These are phyloP conservation scores for Entomortierella chlamydospora DNA, from an alignment of 192 early-diverging fungal genomes.

Conservation along the genomic window DNA sequence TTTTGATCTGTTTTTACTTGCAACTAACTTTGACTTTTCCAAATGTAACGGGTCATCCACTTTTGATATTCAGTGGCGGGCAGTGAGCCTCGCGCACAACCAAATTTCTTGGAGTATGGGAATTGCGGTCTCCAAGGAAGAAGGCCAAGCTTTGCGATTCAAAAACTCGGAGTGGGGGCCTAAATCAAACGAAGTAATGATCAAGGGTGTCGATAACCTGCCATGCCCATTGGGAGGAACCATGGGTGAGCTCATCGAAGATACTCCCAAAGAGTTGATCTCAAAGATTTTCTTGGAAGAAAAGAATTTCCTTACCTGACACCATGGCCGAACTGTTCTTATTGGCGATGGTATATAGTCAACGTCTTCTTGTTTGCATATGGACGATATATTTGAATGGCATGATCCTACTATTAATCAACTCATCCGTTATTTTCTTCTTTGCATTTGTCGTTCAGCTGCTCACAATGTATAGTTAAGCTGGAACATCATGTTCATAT, in stretches of 20 bases:
- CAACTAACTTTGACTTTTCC: not conserved
- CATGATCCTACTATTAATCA: not conserved
- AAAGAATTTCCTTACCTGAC: not conserved
- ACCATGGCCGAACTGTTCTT: not conserved
- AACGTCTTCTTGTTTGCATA: not conserved
- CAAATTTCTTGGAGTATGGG: not conserved
- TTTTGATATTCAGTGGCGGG: not conserved
- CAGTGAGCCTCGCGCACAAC: not conserved
- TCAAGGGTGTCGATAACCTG: not conserved
- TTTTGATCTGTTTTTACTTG: not conserved
- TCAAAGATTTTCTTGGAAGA: not conserved
- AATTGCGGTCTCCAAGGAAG: not conserved
- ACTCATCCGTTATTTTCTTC: too few species aligned
- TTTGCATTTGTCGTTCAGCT: too few species aligned
- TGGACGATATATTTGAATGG: too few species aligned
- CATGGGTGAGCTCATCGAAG: not conserved
- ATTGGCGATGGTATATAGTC: not conserved
- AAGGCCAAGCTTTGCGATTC: not conserved
- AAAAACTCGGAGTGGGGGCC: constrained; percentile 1
- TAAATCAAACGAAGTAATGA: not conserved
- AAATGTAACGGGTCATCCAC: too few species aligned
- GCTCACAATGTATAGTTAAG: too few species aligned
- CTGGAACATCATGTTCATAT: not conserved
- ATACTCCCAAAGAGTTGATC: not conserved
- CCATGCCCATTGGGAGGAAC: not conserved